Conservation (phyloP, 352 stramenopile species). For the Pythium utonaiense region DNA sequence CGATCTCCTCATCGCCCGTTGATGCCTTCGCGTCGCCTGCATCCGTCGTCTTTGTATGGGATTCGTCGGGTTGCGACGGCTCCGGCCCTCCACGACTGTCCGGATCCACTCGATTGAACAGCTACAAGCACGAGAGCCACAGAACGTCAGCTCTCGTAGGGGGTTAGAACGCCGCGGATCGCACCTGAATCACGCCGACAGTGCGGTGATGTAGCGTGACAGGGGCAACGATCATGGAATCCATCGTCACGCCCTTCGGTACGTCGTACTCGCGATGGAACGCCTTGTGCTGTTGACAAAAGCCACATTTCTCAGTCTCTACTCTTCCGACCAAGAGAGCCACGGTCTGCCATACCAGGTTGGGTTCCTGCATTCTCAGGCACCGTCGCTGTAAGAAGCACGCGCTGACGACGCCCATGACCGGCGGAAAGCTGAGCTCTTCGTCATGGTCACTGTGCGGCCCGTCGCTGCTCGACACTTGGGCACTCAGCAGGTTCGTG, state of each 20-base stretch:
- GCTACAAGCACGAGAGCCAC: constrained; percentile 14
- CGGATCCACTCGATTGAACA: constrained; percentile 49
- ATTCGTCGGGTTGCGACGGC: neutral
- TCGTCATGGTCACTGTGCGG: neutral
- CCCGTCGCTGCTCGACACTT: constrained; percentile 22
- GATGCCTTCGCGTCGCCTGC: neutral
- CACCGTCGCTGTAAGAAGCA: constrained; percentile 56
- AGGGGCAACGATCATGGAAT: constrained; percentile 56
- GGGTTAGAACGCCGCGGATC: neutral
- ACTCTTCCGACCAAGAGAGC: neutral
- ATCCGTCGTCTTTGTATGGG: neutral
- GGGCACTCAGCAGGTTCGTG: constrained; percentile 37
- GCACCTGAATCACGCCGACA: constrained; percentile 55
- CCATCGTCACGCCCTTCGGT: constrained; percentile 40
- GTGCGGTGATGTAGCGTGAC: constrained; percentile 50
- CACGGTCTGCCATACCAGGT: constrained; percentile 23
- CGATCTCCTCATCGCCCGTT: constrained; percentile 26
- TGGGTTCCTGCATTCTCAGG: constrained; percentile 56
- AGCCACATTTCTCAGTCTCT: neutral
- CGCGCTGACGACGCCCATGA: constrained; percentile 54
- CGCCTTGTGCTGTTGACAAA: constrained; percentile 33
- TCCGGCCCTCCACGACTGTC: constrained; percentile 1
- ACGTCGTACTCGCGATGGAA: constrained; percentile 63
- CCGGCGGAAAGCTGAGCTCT: constrained; percentile 37
- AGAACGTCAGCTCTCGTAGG: neutral